These are phyloP conservation scores for Tylopilus orsonianus DNA, from an alignment of 1,284 basidiomycete genomes.

Conservation along the genomic window DNA sequence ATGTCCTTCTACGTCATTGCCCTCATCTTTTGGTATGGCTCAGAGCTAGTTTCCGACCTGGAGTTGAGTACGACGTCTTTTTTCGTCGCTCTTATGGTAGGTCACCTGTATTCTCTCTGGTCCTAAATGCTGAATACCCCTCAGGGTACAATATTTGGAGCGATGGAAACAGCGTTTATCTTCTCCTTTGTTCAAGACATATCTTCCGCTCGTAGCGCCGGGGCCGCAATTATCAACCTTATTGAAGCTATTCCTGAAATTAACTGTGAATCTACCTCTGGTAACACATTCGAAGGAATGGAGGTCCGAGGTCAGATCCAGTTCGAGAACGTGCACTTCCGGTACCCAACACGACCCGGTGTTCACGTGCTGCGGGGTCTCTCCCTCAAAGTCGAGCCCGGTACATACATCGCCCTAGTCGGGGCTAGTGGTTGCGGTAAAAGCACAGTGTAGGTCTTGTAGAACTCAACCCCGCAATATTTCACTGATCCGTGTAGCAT, in stretches of 20 bases:
- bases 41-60: constrained; percentile 58
- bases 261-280: constrained; percentile 77
- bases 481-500: constrained; percentile 46
- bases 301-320: constrained; percentile 71
- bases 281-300: constrained; percentile 51
- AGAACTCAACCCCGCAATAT: background rate
- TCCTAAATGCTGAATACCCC: constrained; percentile 16
- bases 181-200: constrained; percentile 95
- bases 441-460: constrained; percentile 69
- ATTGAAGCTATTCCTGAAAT: constrained; percentile 83
- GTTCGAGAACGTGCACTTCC: constrained; percentile 86
- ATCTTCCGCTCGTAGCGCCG: constrained; percentile 82
- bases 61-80: constrained; percentile 71
- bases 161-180: constrained; percentile 82
- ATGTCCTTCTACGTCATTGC: constrained; percentile 83
- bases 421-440: constrained; percentile 90
- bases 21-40: constrained; percentile 86
- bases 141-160: constrained; percentile 69
- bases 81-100: constrained; percentile 82
- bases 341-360: constrained; percentile 89
- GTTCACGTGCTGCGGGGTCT: constrained; percentile 85
- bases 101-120: constrained; percentile 23
- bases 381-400: constrained; percentile 79
- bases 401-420: constrained; percentile 91
- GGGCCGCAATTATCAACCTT: constrained; percentile 73